Evolutionary conservation across 345 rosid species (phyloP).

Genomic region (Carallia brachiata): DNA sequence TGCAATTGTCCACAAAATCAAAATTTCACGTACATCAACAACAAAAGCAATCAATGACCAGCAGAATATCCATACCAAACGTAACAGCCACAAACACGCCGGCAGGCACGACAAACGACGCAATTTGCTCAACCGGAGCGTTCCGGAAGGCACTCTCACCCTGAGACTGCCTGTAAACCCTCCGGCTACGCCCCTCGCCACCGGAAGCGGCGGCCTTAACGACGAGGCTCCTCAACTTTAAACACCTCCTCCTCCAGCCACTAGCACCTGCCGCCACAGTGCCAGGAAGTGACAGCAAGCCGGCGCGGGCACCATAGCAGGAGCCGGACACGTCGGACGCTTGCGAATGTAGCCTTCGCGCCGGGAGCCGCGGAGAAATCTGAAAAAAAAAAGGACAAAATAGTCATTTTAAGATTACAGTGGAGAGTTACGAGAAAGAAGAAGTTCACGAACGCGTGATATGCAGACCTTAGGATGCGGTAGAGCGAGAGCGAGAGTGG

Average conservation of each 20-base stretch:
- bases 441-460: background rate
- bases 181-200: conserved; percentile 49
- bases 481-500: conserved; percentile 44
- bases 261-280: conserved; percentile 24
- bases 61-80: conserved; percentile 52
- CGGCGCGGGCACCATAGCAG: conserved; percentile 15
- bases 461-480: conserved; percentile 46
- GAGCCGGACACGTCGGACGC: conserved; percentile 20
- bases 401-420: background rate
- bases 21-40: too few species aligned
- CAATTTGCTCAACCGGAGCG: conserved; percentile 57
- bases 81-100: conserved; percentile 55
- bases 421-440: background rate
- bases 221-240: conserved; percentile 38
- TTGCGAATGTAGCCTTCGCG: conserved; percentile 23
- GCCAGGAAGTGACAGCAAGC: conserved; percentile 15
- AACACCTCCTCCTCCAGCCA: conserved; percentile 20
- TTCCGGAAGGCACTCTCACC: conserved; percentile 40
- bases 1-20: too few species aligned
- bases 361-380: conserved; percentile 32
- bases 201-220: conserved; percentile 45
- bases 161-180: conserved; percentile 62
- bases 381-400: conserved; percentile 10
- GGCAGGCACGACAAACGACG: conserved; percentile 55
- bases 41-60: background rate